Evolutionary conservation across 305 asterid genomes (phyloP).

Genomic region (Solanum hybrid): DNA sequence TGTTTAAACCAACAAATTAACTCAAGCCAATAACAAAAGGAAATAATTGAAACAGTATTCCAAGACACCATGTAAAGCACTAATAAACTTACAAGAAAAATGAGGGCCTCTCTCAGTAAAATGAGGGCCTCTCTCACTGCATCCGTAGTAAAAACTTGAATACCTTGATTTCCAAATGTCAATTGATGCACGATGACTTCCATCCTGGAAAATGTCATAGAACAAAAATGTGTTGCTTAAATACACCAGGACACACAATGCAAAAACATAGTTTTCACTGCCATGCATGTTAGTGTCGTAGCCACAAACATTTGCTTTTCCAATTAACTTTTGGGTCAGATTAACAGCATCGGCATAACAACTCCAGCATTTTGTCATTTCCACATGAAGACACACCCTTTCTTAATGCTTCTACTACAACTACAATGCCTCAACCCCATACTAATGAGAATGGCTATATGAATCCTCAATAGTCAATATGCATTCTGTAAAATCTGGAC

Average conservation of each 20-base stretch:
- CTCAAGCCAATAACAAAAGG: neutral
- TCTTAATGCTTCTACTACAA: neutral
- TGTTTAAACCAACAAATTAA: constrained; percentile 4
- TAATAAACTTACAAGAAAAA: constrained; percentile 51
- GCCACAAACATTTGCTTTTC: neutral
- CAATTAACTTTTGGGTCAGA: neutral
- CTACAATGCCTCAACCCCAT: neutral
- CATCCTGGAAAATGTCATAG: constrained; percentile 38
- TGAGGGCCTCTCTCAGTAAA: constrained; percentile 51
- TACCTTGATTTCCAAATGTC: constrained; percentile 92
- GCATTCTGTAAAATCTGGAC: neutral
- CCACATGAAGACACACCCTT: neutral
- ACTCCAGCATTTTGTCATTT: neutral
- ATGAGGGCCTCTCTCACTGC: constrained; percentile 76
- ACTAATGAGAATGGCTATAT: neutral
- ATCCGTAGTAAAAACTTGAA: constrained; percentile 71
- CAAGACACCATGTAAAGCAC: neutral
- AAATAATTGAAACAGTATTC: neutral
- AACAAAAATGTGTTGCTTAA: neutral
- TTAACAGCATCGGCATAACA: neutral
- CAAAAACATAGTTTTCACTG: neutral
- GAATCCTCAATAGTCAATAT: neutral
- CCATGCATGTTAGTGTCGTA: neutral
- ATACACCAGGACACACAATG: neutral
- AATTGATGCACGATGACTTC: constrained; percentile 49